Percentiles rank a stretch among this genome's conserved stretches.
These are phyloP conservation scores for Crepidotus variabilis DNA, from an alignment of 768 basidiomycete species.

Conservation along the genomic window DNA sequence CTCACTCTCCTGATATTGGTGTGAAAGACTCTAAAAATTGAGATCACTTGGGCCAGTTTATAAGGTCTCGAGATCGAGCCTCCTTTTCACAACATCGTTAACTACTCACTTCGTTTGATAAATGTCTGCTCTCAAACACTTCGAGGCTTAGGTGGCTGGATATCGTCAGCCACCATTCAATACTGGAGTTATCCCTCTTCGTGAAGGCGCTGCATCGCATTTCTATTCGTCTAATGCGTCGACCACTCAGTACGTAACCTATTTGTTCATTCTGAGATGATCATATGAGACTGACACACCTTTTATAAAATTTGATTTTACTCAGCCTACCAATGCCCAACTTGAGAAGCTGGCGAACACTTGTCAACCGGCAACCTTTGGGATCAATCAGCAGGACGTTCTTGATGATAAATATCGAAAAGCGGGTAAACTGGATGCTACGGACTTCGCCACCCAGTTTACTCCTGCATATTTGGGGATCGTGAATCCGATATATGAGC, in stretches of 20 bases:
- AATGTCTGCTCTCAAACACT: conserved; percentile 15
- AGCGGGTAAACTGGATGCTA: conserved; percentile 37
- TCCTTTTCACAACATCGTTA: no score
- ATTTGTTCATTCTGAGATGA: no score
- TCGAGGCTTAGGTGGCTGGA: neutral
- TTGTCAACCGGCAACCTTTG: conserved; percentile 39
- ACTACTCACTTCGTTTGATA: no score
- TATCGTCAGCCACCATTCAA: neutral
- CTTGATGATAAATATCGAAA: conserved; percentile 43
- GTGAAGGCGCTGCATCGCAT: neutral
- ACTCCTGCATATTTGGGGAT: conserved; percentile 14
- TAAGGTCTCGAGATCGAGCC: no score
- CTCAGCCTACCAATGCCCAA: conserved; percentile 1
- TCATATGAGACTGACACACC: neutral
- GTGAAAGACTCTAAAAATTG: no score
- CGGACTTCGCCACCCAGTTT: conserved; percentile 30
- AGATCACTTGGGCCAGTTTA: no score
- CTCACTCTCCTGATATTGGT: no score
- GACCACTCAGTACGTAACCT: neutral
- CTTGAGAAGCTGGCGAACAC: conserved; percentile 24
- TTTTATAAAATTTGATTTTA: neutral
- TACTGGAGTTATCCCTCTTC: neutral
- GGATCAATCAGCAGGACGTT: conserved; percentile 29
- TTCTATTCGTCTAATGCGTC: neutral
- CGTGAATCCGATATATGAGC: conserved; percentile 18